phyloP scores from a whole-genome alignment of 2,329 filamentous ascomycete genomes.

The Cytospora mali region DNA sequence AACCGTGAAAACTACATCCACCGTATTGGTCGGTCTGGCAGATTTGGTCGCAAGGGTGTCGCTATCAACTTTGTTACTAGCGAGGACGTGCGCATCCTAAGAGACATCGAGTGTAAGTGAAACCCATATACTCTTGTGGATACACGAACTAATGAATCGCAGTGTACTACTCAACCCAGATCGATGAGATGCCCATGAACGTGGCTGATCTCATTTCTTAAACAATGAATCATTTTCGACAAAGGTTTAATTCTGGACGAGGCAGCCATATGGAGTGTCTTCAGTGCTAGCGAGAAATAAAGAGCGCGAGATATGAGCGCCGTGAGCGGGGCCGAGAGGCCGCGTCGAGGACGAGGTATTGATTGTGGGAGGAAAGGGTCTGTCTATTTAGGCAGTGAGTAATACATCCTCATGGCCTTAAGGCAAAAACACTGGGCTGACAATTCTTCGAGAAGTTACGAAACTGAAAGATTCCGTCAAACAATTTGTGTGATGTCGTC shows the following conservation, averaged over 20 bases:
- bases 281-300: neutral
- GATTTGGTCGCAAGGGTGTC: conserved; percentile 99
- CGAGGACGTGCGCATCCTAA: conserved; percentile 99
- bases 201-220: conserved; percentile 72
- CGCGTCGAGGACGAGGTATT: conserved; percentile 17
- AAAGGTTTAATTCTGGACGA: neutral
- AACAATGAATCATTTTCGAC: conserved; percentile 33
- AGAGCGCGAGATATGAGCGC: neutral
- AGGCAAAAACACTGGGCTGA: neutral
- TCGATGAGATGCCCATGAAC: conserved; percentile 99
- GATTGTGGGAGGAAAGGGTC: conserved; percentile 29
- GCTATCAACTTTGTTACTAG: conserved; percentile 99
- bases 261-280: neutral
- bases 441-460: neutral
- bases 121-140: neutral
- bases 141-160: conserved; percentile 12
- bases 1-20: conserved; percentile 99
- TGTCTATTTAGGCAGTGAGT: conserved; percentile 24
- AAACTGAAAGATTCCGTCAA: neutral
- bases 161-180: conserved; percentile 98
- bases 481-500: neutral
- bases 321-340: neutral
- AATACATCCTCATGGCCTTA: neutral
- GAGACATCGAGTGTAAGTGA: conserved; percentile 84
- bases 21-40: conserved; percentile 98